Base-by-base conservation (phyloP, 257 asterid genomes). In the Jasminum sambac region DNA sequence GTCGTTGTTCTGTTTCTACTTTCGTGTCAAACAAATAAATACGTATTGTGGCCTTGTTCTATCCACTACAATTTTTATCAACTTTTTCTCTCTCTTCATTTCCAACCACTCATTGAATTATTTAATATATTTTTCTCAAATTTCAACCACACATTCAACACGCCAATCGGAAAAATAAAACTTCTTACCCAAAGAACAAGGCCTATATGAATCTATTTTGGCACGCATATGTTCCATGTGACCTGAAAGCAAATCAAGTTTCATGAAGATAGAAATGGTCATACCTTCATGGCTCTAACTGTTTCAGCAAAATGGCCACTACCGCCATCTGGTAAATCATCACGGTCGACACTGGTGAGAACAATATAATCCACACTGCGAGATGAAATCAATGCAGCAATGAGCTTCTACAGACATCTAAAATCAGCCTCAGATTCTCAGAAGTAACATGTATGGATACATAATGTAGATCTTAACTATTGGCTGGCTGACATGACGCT, bases 301-400 rank as follows among this genome's bases (percentile, higher is more conserved):
- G 98, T 95, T 78, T 91, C 96, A 67, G 96, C 96, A 85, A 95
- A 91, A 82, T 95, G 99, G 72, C 91, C 82, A 76, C 98, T 89
- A 65, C 99, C 99, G 17, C 99, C 98, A 78, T 94, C 99, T 73
- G 98, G 93, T 73, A 94, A 67, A 81, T 94, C 99, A 61, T 94
- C 99, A 16, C 96, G 90, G 74, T 94, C 99, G 52, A 94, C 99
- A 76, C 99, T 91, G 24, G 99, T 94, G 42, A 94, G 80, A 72
- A 94, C 99, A 79, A 93, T 88, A 83, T 93, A 93, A 85, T 93
- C 98, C 72, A 93, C 96, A 57, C 99, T 91, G 87, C 73, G 79
- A 76, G 75, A 75, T 26, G 43, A 80, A 72, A 46, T 39, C 52
- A 43, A 50, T 21, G 36, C 34, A 68, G 60, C 13, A 73, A 52